Evolutionary conservation across 2,329 filamentous ascomycete species (phyloP), one percentile per base, ranked within the genome.

Genomic region (Metarhizium guizhouense): DNA sequence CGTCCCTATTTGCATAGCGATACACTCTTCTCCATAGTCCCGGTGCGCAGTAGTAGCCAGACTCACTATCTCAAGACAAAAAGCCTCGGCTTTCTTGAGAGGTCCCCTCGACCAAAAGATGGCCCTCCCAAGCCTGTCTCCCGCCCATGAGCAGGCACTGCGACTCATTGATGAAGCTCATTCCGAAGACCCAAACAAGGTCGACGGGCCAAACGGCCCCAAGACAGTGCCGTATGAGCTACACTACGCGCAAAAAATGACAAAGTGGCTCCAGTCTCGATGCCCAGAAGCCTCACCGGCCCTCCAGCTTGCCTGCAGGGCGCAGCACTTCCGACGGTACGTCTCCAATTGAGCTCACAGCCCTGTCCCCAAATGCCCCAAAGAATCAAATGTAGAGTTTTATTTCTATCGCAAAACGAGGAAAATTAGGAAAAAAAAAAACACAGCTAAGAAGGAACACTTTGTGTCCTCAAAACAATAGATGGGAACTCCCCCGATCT

Each of bases 191-290:
- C 65, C 70, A 11, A 71, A 67, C 42, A 64, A 58, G 45, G 60
- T 76, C 57, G 69, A 76, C 52, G 75, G 72, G 16, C 67, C 74
- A 32, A 65, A 74, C 56, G 70, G 76, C 54, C 71, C 68, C 57
- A 66, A 69, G 53, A 63, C 68, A 6, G 64, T 84, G 1, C 87
- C 89, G 1, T 91, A 90, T 71, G 90, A 95, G 71, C 83, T 93
- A 1, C 84, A 90, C 73, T 95, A 95, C 68, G 88, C 90, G 6
- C 78, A 79, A 52, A 84, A 90, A 70, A 92, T 92, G 86, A 90
- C 86, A 52, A 72, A 75, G 36, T 94, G 88, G 78, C 84, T 95
- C 36, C 67, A 75, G 8, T 72, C 78, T 16, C 82, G 84, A 59
- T 71, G 72, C 8, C 83, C 88, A 0, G 62, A 75, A 32, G 84